Base-by-base conservation (phyloP, 1,139 yeast species). In the Blastobotrys ciferrii region DNA sequence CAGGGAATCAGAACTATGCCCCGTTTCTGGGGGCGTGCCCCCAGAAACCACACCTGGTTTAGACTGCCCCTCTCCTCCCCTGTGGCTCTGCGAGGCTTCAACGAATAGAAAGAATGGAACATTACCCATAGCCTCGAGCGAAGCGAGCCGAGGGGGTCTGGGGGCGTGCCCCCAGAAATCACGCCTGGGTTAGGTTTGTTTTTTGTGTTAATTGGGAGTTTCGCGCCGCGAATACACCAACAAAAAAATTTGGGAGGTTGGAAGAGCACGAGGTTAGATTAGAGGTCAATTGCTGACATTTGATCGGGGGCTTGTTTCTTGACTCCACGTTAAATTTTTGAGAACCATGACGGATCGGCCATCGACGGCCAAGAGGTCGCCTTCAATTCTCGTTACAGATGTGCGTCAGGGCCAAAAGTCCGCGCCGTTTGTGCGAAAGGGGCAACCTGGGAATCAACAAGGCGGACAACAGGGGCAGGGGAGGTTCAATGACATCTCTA, bases 341-440 rank as follows among this genome's bases (percentile, higher is more conserved):
- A 39, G 9, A 13, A 35, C 37, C 32, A 50, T 53, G 52, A 42
- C 56, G 31, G 48, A 52, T 33, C 65, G 67, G 53, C 68, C 79
- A 48, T 84, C 89, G 5, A 82, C 87, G 2, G 89, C 94, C n/a
- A 86, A 86, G 59, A 71, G 97, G 58, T 86, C 96, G 23, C 97
- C 98, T 4, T 87, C 96, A 1, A 91, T 91, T 62, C 73, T 91
- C 48, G 98, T 91, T 33, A 91, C 97, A 0, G 98, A 91, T 68
- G 80, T 86, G 2, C 74, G 98, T 54, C 78, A 81, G 46, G 75
- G 80, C 46, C 30, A 66, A 77, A 18, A 76, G 77, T 70, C 87
- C 50, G 96, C 97, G 0, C 96, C 97, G 2, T 89, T 89, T 76
- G 96, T 56, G 15, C 44, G 47, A 13, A 43, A 28, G 17, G 43